Base-by-base conservation (phyloP, 371 early-diverging fungal species). In the Fennellomyces sp. region DNA sequence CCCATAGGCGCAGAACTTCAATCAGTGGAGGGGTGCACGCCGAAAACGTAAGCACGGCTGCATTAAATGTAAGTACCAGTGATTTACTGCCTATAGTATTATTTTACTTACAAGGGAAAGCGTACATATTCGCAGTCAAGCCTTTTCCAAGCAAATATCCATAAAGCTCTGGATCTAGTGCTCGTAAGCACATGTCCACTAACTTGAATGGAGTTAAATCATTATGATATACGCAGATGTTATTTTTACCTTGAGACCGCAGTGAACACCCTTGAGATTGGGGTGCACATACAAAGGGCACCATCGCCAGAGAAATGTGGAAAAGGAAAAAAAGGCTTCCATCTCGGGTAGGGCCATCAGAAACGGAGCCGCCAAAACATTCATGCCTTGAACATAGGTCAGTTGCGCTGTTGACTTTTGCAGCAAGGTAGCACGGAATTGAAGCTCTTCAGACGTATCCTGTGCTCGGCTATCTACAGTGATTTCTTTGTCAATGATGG, bases 341-440 rank as follows among this genome's bases (percentile, higher is more conserved):
- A 96, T 82, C 70, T 97, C 98, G 19, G 92, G 86, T 90, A 97
- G 88, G 0, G 88, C 88, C 69, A 88, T 95, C 23, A 96, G 74
- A 66, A 97, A 95, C 6, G 96, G 96, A n/a, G 94, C 96, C 25
- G 87, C 85, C 48, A 97, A 70, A 33, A 94, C 94, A 73, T 96
- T 97, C 95, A 96, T 95, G 41, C 97, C 96, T 70, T 95, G 96
- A 17, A 97, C 95, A 73, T 97, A 97, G 13, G 92, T 83, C 54
- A 92, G 88, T 29, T 77, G 68, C 39, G 61, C 48, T 11, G 54
- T 19, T 10, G 61, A 47, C 10, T 52, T 17, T 13, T 35, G 38
- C 11, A 47, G 57, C 11, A 59, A 38, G 17, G 56, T 23, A 17
- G 53, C n/a, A 15, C 63, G 56, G 10, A 61, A 27, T 12, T 61